Evolutionary conservation across 352 stramenopile genomes (phyloP), one percentile per base, ranked within the genome.

Genomic region (Phytophthora aleatoria): DNA sequence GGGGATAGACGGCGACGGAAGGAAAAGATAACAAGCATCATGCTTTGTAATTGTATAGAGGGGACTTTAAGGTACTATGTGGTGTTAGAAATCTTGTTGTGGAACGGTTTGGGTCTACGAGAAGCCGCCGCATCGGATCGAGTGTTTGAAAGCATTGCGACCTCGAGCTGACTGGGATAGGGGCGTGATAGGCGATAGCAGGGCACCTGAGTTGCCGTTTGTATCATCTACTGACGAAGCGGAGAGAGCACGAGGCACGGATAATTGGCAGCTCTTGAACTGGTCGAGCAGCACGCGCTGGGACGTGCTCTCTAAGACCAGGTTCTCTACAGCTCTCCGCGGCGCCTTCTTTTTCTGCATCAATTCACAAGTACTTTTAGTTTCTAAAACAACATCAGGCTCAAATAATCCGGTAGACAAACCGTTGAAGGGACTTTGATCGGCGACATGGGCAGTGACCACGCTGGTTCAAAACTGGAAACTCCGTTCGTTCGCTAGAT

Each of bases 231-330:
- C 43, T 47, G 27, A 54, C 35, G 27, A 16, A 39, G 48, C 20
- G 3, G 52, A 63, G 28, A 61, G 42, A 13, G 36, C n/a, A 61
- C 58, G 50, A 48, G 56, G 15, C 28, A 33, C 31, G 50, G 42
- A 50, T 35, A 76, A 61, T 20, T 73, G 57, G 26, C 57, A 70
- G 24, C 64, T 70, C 58, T 90, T 90, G 57, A 90, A 68, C 28
- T 89, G 79, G 12, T 89, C 75, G 2, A 90, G 67, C 33, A 82
- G 13, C 20, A 49, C 39, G 9, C 81, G 81, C 57, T 90, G 73
- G 11, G 73, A 76, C 7, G 76, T 77, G 53, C 79, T 80, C 50
- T 82, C 79, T 28, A 81, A 28, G 4, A 87, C 68, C 2, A 89
- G 33, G 26, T 70, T 79, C 61, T 90, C 81, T 1, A 83, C 48